Base-by-base conservation (phyloP, 257 asterid species). In the Voacanga thouarsii region DNA sequence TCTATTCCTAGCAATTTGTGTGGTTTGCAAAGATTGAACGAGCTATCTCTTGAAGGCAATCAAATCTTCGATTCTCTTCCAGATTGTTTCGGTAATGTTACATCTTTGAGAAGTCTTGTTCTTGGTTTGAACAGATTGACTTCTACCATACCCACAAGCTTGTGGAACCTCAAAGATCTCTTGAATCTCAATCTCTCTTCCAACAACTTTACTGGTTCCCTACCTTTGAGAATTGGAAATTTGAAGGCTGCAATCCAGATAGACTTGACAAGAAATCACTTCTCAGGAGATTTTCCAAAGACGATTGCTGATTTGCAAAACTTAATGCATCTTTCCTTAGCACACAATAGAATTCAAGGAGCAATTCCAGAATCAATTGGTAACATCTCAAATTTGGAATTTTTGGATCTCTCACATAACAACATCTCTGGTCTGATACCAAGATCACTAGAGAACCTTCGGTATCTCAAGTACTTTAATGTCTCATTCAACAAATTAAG, bases 101-200 rank as follows among this genome's bases (percentile, higher is more conserved):
- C 56, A 1, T 59, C 71, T 45, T 15, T 75, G 47, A 75, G 78
- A 44, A 0, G 24, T 7, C 71, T 75, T 37, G 0, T 6, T n/a
- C 5, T 74, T 0, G 19, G 33, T 74, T 45, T 47, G 28, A 76
- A 76, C 79, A 49, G 12, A n/a, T 43, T 76, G 4, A 18, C 30
- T 12, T 60, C 79, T 43, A 18, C 0, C 3, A 0, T 76, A 26
- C 79, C 79, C 14, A 0, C 47, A 24, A 63, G 49, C 73, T 60
- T 76, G 71, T 26, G 49, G 76, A 69, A 18, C 28, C 71, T 68
- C 12, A 39, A 15, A 14, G 70, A 78, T 55, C 53, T 78, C 7
- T 53, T 78, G 71, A 8, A 0, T 0, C 56, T 78, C 5, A 14
- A 37, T 12, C 12, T 53, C 4, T 77, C 80, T 5, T 37, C 23